These are phyloP conservation scores for Saccharomycopsis hybrid DNA, from an alignment of 1,139 yeast species.

Conservation along the genomic window DNA sequence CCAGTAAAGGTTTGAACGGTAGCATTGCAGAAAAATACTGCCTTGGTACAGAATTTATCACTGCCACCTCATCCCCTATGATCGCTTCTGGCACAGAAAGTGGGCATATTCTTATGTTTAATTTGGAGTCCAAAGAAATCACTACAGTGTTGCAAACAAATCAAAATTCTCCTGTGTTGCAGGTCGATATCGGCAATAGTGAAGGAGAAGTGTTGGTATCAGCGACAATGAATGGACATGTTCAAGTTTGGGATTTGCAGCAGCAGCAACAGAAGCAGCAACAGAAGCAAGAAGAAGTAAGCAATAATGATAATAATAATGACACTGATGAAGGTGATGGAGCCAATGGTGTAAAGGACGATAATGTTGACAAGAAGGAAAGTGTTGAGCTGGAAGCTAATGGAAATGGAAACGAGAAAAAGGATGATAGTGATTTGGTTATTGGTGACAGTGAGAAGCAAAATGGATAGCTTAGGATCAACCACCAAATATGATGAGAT, in stretches of 20 bases:
- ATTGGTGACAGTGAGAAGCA: no score
- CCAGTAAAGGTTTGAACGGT: not conserved
- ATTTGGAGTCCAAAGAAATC: slow-evolving; percentile 59
- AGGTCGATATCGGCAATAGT: slow-evolving; percentile 36
- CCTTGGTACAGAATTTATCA: slow-evolving; percentile 45
- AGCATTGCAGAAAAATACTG: slow-evolving; percentile 23
- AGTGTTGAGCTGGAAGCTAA: no score
- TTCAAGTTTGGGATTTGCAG: slow-evolving; percentile 31
- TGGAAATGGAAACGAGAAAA: no score
- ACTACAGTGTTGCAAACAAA: slow-evolving; percentile 33
- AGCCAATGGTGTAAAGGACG: no score
- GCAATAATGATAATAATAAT: not conserved
- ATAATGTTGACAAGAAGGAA: no score
- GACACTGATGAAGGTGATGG: no score
- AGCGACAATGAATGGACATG: slow-evolving; percentile 36
- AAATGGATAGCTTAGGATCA: no score
- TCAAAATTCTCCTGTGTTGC: slow-evolving; percentile 38
- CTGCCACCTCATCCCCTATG: slow-evolving; percentile 29
- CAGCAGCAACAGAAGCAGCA: no score
- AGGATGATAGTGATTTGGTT: no score
- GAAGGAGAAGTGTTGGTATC: slow-evolving; percentile 38
- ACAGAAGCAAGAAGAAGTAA: not conserved
- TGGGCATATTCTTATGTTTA: slow-evolving; percentile 64
- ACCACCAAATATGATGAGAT: no score
- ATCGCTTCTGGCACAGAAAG: slow-evolving; percentile 64